Percentiles rank a stretch among this genome's conserved stretches.
phyloP scores from a whole-genome alignment of 176 grass and related monocot species.

The Musa itinerans region DNA sequence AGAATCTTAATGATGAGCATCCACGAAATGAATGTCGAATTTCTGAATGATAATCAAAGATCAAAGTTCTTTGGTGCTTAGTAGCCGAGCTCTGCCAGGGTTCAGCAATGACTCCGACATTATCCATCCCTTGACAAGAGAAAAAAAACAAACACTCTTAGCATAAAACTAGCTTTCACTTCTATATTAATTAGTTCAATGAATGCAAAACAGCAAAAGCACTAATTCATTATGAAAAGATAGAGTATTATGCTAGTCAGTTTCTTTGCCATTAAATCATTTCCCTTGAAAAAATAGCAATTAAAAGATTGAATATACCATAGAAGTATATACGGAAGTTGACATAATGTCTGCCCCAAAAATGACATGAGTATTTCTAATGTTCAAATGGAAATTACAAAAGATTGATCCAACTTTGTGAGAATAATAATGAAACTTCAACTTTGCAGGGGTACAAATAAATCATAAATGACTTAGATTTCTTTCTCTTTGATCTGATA shows the following conservation, averaged over 20 bases:
- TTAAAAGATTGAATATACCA: no score
- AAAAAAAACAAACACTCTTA: background rate
- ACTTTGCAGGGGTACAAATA: no score
- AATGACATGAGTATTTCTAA: background rate
- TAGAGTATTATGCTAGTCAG: no score
- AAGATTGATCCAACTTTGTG: background rate
- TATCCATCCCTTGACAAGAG: constrained; percentile 8
- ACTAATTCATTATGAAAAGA: background rate
- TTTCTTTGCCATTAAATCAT: no score
- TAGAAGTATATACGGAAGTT: no score
- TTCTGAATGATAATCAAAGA: background rate
- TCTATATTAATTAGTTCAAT: background rate
- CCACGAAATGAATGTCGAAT: background rate
- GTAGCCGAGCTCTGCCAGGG: constrained; percentile 13
- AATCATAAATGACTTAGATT: no score
- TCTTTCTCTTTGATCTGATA: no score
- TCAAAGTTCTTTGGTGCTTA: background rate
- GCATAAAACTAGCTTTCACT: no score
- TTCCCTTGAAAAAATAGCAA: no score
- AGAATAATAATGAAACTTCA: background rate
- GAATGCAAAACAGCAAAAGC: background rate
- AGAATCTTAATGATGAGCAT: background rate
- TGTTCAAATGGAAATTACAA: no score
- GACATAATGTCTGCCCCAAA: background rate
- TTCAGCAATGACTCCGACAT: constrained; percentile 19